Evolutionary conservation across 139 green algal species (phyloP), one percentile per base, ranked within the genome.

Genomic region (Chlamydomonas urium): DNA sequence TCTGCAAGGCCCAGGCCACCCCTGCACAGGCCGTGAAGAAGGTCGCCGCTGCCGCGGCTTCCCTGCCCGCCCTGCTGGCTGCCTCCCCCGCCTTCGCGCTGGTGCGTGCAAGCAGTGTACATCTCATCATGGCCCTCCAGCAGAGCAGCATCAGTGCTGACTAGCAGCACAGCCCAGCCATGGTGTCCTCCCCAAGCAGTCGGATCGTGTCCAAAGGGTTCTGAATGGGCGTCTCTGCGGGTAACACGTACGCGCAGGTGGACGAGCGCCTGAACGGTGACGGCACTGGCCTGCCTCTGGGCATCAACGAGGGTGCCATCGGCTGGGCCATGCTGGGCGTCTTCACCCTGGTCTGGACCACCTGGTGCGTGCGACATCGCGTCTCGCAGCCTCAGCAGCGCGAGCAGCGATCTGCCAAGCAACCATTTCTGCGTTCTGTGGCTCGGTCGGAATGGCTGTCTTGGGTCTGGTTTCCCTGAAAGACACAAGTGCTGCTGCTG

Each of bases 251-350:
- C 19, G n/a, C 56, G 26, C 79, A 90, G 84, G 86, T 92, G 33
- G 87, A 93, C 47, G 85, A 91, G 35, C 85, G 87, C 83, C 56
- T 93, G 47, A 90, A 90, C 80, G 85, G 85, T 34, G 87, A 93
- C 47, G 87, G 87, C 72, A 84, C 77, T 19, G 85, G 87, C 65
- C 66, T 81, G 58, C 47, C 75, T 8, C 79, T 93, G 47, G 87
- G 87, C 50, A 65, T 93, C 24, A 90, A 86, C 71, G 83, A 91
- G 38, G 75, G 75, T 57, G 59, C 60, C 36, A 76, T 91, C 2
- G 87, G 78, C 66, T 90, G 72, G 71, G 70, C 78, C 26, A 75
- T 93, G 47, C 37, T 71, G 24, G 79, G 75, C 38, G 75, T 86
- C 8, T 74, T 86, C 65, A 72, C 58, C 66, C 23, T 69, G 47